Base-by-base conservation (phyloP, 2,329 filamentous ascomycete species). In the Pseudogymnoascus sp. region DNA sequence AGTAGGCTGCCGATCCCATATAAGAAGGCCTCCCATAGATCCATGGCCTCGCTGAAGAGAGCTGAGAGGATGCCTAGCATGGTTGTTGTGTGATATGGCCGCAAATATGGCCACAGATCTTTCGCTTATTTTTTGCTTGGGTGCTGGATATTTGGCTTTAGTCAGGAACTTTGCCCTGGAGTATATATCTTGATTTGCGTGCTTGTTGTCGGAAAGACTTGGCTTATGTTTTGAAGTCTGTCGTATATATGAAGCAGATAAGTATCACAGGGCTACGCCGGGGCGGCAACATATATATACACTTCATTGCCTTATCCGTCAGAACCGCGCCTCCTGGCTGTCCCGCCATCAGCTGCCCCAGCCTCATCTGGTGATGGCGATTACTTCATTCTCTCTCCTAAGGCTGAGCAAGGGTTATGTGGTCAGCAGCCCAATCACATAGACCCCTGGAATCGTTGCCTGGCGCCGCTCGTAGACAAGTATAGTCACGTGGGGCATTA, bases 11-110 rank as follows among this genome's bases (percentile, higher is more conserved):
- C 67, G 8, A 68, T 37, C 20, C 63, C 60, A 7, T 62, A 50
- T 2, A 68, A 43, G 16, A 69, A 58, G 37, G 36, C 58, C 37
- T 68, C 67, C 67, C 66, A 69, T n/a, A 69, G 62, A 7, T 68
- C 66, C 54, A 66, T 67, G 11, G 58, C 59, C 61, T 68, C 67
- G 41, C 58, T 61, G 61, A 65, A 67, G 38, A 69, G 65, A 12
- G 64, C 58, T 11, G 62, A 59, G 38, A 68, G 63, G 20, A 69
- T 22, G 39, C 67, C 64, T 54, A 63, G 68, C 64, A 68, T 67
- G 25, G 47, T 54, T 54, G 43, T 54, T 54, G 47, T 54, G 11
- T 54, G 28, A 54, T 54, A 54, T 35, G 47, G 28, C 28, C 47
- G 47, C 47, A 54, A 25, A 33, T 18, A 8, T 54, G 47, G n/a